Evolutionary conservation across 163 green algal species (phyloP).

Genomic region (Coccomyxa subellipsoidea): DNA sequence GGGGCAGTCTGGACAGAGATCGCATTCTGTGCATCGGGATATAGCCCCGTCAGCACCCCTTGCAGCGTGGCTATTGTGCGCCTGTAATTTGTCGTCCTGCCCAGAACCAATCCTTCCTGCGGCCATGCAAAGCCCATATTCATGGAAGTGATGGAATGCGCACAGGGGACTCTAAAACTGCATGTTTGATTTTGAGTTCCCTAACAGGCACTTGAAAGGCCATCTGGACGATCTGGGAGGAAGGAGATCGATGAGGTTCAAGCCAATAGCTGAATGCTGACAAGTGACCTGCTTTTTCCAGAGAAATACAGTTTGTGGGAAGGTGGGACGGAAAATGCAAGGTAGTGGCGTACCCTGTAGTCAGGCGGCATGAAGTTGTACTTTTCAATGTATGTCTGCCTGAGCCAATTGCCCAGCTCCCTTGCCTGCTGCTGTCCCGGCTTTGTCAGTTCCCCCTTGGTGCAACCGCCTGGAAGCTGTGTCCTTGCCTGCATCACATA

Average conservation of each 20-base stretch:
- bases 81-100: slow-evolving; percentile 65
- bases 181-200: too few species aligned
- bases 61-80: slow-evolving; percentile 66
- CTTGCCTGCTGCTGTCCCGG: slow-evolving; percentile 62
- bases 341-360: slow-evolving; percentile 22
- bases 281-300: too few species aligned
- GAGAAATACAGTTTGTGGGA: background rate
- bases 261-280: too few species aligned
- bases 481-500: slow-evolving; percentile 28
- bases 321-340: background rate
- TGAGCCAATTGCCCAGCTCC: slow-evolving; percentile 51
- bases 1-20: slow-evolving; percentile 38
- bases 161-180: too few species aligned
- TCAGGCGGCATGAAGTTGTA: slow-evolving; percentile 42
- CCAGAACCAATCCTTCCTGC: slow-evolving; percentile 36
- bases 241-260: too few species aligned
- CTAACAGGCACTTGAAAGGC: too few species aligned
- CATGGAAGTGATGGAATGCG: too few species aligned
- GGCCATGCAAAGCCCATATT: too few species aligned
- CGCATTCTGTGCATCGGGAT: slow-evolving; percentile 32
- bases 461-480: slow-evolving; percentile 48
- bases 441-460: slow-evolving; percentile 71
- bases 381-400: slow-evolving; percentile 53
- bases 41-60: slow-evolving; percentile 73
- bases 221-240: too few species aligned